Conservation (phyloP, 2,329 filamentous ascomycete species). For the Epichloe sibirici region DNA sequence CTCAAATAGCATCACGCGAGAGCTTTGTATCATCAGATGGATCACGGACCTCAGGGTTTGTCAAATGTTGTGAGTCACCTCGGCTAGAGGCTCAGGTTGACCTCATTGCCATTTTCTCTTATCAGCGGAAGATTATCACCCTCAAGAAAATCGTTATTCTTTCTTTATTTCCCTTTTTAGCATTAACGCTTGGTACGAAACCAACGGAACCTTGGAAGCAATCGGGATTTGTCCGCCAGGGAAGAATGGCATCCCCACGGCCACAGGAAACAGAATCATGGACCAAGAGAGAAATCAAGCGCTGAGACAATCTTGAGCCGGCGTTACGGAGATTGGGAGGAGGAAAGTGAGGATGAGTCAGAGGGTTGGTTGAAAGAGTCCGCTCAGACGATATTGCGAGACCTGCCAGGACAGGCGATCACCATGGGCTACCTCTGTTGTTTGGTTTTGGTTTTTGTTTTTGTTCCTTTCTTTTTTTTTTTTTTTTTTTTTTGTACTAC, state of each 20-base stretch:
- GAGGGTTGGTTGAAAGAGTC: too few species aligned
- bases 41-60: not conserved
- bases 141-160: not conserved
- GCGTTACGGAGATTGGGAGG: conserved; percentile 1
- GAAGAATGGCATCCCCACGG: not conserved
- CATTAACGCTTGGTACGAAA: not conserved
- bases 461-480: not conserved
- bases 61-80: not conserved
- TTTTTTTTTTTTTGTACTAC: not conserved
- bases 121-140: too few species aligned
- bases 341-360: not conserved
- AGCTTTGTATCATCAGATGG: not conserved
- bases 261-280: not conserved
- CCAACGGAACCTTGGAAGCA: too few species aligned
- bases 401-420: not conserved
- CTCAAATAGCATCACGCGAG: not conserved
- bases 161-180: not conserved
- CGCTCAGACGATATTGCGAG: not conserved
- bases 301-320: conserved; percentile 9
- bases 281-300: conserved; percentile 8
- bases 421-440: not conserved
- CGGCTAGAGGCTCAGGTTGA: not conserved
- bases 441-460: not conserved
- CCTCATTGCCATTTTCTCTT: too few species aligned
- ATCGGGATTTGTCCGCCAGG: not conserved